A percentile compares a stretch with the other conserved stretches of the same genome.
These are phyloP conservation scores for Gossypium thurberi DNA, from an alignment of 345 rosid species.

Conservation along the genomic window DNA sequence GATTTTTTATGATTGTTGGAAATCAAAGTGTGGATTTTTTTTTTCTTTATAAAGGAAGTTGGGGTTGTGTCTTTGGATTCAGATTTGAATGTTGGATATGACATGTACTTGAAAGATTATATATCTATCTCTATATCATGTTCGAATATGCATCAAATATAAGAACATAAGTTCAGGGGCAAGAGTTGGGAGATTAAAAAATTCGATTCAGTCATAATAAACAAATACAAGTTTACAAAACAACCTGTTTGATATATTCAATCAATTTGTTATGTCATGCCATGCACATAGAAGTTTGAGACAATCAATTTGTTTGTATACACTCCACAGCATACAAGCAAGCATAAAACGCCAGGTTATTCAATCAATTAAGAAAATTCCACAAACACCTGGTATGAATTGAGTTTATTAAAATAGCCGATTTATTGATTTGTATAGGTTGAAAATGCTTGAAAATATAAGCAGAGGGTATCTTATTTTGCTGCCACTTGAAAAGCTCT, in stretches of 20 bases:
- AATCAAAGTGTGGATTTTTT: not conserved
- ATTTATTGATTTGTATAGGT: not conserved
- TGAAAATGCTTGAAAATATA: not conserved
- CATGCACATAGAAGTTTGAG: too few relatives aligned
- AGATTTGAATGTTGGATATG: not conserved
- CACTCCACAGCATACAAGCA: not conserved
- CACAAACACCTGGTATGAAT: not conserved
- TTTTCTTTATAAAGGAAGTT: not conserved
- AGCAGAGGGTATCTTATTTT: conserved; percentile 15
- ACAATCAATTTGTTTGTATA: not conserved
- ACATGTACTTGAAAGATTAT: too few relatives aligned
- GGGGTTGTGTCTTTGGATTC: not conserved
- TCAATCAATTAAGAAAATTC: not conserved
- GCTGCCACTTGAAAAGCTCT: conserved; percentile 54
- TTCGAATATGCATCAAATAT: too few relatives aligned
- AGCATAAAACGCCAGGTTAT: not conserved
- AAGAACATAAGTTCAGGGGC: too few relatives aligned
- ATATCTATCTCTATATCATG: too few relatives aligned
- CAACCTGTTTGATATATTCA: too few relatives aligned
- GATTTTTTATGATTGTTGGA: not conserved
- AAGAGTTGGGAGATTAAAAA: too few relatives aligned
- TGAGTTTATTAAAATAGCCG: not conserved
- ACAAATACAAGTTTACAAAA: too few relatives aligned
- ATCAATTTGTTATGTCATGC: too few relatives aligned
- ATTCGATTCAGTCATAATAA: too few relatives aligned